Percentiles rank a stretch among this genome's conserved stretches.
Evolutionary conservation across 2,329 filamentous ascomycete species (phyloP).

Genomic region (Pseudopyrenochaeta lycopersici): DNA sequence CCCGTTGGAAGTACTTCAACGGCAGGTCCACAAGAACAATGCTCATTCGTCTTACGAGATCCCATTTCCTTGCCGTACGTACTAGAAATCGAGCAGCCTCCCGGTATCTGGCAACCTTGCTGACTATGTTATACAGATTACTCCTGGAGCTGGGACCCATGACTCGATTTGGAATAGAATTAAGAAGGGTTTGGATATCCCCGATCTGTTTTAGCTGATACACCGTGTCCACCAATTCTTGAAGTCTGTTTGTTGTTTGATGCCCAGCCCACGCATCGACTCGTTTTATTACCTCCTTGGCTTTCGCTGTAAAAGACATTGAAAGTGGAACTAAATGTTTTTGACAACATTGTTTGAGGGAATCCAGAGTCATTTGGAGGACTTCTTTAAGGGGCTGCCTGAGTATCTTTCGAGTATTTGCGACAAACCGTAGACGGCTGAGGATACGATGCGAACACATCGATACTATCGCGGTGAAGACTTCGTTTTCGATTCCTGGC

Average conservation of each 20-base stretch:
- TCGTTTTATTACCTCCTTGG: slow-evolving; percentile 17
- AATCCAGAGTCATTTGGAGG: slow-evolving; percentile 5
- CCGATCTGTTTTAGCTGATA: slow-evolving; percentile 8
- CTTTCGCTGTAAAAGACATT: slow-evolving; percentile 10
- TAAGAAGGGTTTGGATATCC: slow-evolving; percentile 13
- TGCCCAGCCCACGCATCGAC: slow-evolving; percentile 20
- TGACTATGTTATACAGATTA: slow-evolving; percentile 21
- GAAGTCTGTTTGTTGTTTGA: slow-evolving; percentile 10
- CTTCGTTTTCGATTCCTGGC: slow-evolving; percentile 1
- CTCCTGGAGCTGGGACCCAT: slow-evolving; percentile 18
- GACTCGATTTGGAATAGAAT: slow-evolving; percentile 14
- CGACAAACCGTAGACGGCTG: slow-evolving; percentile 12
- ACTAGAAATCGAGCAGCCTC: slow-evolving; percentile 24
- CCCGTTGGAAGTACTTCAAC: slow-evolving; percentile 4
- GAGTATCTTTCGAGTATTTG: not conserved
- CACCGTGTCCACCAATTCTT: slow-evolving; percentile 14
- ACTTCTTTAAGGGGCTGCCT: slow-evolving; percentile 8
- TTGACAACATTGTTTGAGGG: slow-evolving; percentile 2
- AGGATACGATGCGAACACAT: slow-evolving; percentile 22
- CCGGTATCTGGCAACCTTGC: slow-evolving; percentile 24
- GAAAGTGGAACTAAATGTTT: not conserved
- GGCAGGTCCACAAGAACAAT: slow-evolving; percentile 14
- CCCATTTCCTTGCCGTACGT: slow-evolving; percentile 13
- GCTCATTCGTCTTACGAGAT: slow-evolving; percentile 7
- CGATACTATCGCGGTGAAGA: slow-evolving; percentile 17